These are phyloP conservation scores for Hydnomerulius pinastri DNA, from an alignment of 768 basidiomycete genomes.

Conservation along the genomic window DNA sequence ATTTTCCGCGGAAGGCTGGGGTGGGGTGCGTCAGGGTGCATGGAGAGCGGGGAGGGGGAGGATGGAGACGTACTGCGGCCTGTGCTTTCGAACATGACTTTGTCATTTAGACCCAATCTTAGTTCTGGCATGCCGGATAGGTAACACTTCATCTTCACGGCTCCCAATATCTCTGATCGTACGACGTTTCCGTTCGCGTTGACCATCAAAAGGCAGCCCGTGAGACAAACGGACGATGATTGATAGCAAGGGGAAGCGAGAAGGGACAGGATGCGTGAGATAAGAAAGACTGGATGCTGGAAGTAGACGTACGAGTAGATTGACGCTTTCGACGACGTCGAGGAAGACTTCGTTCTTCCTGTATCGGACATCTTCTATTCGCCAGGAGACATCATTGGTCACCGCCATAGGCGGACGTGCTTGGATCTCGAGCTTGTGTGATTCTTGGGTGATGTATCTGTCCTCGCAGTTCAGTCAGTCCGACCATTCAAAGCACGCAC, in stretches of 20 bases:
- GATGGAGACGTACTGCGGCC: slow-evolving; percentile 80
- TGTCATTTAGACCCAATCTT: slow-evolving; percentile 93
- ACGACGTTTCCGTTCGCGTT: slow-evolving; percentile 97
- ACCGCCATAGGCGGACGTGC: slow-evolving; percentile 94
- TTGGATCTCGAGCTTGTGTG: slow-evolving; percentile 93
- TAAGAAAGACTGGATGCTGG: no score
- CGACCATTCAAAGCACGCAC: not conserved
- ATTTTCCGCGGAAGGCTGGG: slow-evolving; percentile 73
- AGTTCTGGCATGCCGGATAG: slow-evolving; percentile 99
- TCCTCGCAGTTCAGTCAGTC: slow-evolving; percentile 1
- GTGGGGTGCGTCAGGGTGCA: not conserved
- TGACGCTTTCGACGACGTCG: slow-evolving; percentile 97
- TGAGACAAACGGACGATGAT: no score
- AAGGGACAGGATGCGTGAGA: no score
- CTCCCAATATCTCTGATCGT: slow-evolving; percentile 96
- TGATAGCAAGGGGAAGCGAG: no score
- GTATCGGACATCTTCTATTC: slow-evolving; percentile 96
- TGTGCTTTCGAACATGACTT: slow-evolving; percentile 99
- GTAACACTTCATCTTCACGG: slow-evolving; percentile 99
- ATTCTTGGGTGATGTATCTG: slow-evolving; percentile 98
- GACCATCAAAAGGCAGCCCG: no score
- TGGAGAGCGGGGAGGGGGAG: not conserved
- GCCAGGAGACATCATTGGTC: slow-evolving; percentile 98
- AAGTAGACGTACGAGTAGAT: slow-evolving; percentile 83
- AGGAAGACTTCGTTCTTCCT: slow-evolving; percentile 99